Base-by-base conservation (phyloP, 1,139 yeast species). In the Waltiozyma sp. region DNA sequence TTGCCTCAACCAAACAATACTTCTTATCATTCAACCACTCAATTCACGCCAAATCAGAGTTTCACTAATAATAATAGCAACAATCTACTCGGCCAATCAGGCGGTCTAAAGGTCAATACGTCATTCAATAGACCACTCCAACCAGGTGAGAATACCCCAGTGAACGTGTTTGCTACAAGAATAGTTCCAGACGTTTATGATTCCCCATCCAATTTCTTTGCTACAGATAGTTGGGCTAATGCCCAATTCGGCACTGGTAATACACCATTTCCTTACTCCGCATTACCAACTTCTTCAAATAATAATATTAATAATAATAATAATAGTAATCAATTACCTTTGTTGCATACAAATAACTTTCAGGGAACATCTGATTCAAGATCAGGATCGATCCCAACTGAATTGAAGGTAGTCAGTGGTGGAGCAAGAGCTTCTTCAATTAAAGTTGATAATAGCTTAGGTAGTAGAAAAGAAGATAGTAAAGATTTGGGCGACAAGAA, bases 161-260 rank as follows among this genome's bases (percentile, higher is more conserved):
- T 72, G 6, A 67, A 72, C 10, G 55, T 57, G 4, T 54, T 73
- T 35, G 74, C 75, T 1, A 67, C 74, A 4, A 62, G 75, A 41
- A 73, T 72, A 45, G 72, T 73, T 37, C 70, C 70, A 46, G 80
- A 74, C 51, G 65, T 74, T 54, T 74, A 74, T 55, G 78, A 78
- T 15, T 71, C 76, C 8, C 79, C 80, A 2, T 66, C 72, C 10
- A 73, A 68, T 43, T 71, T 73, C 48, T 72, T 56, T 39, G 45
- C 72, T 58, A 47, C 49, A 33, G 58, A 55, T 31, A 13, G 37
- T 15, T 56, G 59, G 59, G 34, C 34, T 3, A 56, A 56, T 40
- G 55, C 55, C 13, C 60, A 58, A n/a, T 55, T 53, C 43, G 60
- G 60, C 1, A 54, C 59, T 11, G 60, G 60, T 11, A 49, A 44